Conservation (phyloP, 306 rosid species). For the Fragaria vesca region DNA sequence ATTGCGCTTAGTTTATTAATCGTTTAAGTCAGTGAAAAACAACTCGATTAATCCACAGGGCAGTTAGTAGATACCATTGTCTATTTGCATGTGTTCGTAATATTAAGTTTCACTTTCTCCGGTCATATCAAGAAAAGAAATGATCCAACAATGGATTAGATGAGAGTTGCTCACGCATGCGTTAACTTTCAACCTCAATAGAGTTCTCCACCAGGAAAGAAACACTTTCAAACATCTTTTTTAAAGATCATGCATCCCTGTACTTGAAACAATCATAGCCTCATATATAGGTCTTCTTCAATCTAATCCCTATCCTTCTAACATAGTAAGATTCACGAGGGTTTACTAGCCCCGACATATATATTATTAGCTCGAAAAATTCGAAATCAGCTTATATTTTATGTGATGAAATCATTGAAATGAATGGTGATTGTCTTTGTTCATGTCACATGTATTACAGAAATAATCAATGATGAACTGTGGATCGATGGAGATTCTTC, state of each 20-base stretch:
- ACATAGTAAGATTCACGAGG: neutral
- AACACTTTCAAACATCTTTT: neutral
- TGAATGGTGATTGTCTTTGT: conserved; percentile 7
- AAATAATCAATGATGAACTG: neutral
- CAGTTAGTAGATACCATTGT: neutral
- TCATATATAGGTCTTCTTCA: neutral
- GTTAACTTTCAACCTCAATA: neutral
- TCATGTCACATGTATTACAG: conserved; percentile 17
- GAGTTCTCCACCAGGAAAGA: neutral
- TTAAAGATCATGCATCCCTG: neutral
- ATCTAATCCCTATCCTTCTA: neutral
- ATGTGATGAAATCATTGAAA: neutral
- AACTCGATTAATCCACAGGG: neutral
- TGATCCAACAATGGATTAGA: neutral
- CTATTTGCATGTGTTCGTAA: neutral
- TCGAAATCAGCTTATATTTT: neutral
- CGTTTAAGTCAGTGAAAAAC: neutral
- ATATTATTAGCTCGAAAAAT: neutral
- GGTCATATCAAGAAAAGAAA: neutral
- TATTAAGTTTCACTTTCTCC: neutral
- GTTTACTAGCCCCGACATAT: neutral
- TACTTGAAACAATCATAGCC: neutral
- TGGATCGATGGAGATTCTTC: conserved; percentile 28
- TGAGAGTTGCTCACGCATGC: neutral
- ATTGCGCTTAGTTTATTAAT: neutral